Evolutionary conservation across 23 red algal genomes (phyloP).

Genomic region (Chondrus crispus): DNA sequence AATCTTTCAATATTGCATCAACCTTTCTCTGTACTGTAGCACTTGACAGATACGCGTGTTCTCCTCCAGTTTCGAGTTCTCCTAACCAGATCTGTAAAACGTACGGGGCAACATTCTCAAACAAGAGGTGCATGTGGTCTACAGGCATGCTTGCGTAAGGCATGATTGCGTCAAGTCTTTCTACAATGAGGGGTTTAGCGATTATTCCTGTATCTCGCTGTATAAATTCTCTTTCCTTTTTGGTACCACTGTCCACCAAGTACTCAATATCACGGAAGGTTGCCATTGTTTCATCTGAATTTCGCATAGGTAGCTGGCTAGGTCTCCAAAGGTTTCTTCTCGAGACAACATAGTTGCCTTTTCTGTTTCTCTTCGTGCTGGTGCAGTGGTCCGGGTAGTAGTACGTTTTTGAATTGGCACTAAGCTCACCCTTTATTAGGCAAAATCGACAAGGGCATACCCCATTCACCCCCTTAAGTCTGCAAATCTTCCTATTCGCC

Average conservation of each 20-base stretch:
- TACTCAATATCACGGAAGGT: not conserved
- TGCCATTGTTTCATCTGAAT: not conserved
- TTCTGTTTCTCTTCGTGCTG: not conserved
- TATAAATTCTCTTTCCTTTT: not conserved
- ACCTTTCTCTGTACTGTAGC: not conserved
- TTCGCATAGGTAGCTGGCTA: not conserved
- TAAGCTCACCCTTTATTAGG: not conserved
- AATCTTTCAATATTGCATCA: not conserved
- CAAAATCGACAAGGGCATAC: slow-evolving; percentile 15
- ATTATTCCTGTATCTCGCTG: not conserved
- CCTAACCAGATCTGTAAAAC: not conserved
- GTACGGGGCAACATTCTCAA: slow-evolving; percentile 13
- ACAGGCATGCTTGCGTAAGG: not conserved
- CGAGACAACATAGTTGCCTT: not conserved
- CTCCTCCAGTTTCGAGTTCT: not conserved
- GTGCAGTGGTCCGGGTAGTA: slow-evolving; percentile 1
- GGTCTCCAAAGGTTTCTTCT: not conserved
- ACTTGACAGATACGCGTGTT: not conserved
- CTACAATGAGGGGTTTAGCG: not conserved
- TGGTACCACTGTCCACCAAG: not conserved
- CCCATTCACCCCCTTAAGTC: slow-evolving; percentile 7
- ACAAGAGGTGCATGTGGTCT: slow-evolving; percentile 26
- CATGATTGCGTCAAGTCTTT: not conserved
- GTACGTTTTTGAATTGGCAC: not conserved
- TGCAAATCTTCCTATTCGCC: not conserved